Base-by-base conservation (phyloP, 257 asterid species). In the Handroanthus guayacan region DNA sequence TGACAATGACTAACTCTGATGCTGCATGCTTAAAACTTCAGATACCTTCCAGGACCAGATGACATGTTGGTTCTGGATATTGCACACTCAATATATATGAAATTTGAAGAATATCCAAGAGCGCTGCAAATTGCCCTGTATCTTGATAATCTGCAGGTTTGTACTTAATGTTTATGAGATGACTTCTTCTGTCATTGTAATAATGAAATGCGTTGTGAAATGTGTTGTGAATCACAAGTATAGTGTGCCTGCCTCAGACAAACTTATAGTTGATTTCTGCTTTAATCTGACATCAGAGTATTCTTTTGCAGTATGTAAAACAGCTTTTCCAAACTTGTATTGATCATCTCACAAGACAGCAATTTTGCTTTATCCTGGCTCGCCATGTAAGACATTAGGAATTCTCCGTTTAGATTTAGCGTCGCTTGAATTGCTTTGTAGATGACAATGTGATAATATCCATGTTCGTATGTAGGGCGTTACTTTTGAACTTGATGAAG, bases 11-110 rank as follows among this genome's bases (percentile, higher is more conserved):
- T 72, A 16, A 79, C 61, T 60, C 57, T 41, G 6, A 9, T 74
- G 69, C 47, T 76, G 41, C 76, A 38, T 74, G 9, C 62, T 48
- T 41, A 51, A 78, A 75, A 61, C 50, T 67, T 67, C 91, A 95
- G 98, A 54, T 95, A 93, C 90, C 96, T 95, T 77, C 93, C 97
- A 48, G 97, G 92, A 50, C 99, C 97, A 12, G 99, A 95, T 52
- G 99, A 93, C 84, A 83, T 75, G 75, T 68, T 84, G 76, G 97
- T 91, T 78, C 81, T 93, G 78, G 99, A 91, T 72, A 93, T 90
- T 67, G 97, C 97, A 8, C 87, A 88, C 83, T 64, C 79, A 69
- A 93, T 95, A 48, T 95, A 95, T 82, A 85, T 91, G 96, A 91
- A 87, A 62, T 91, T 87, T 71, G 89, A 90, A 78, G 97, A 95